Evolutionary conservation across 306 rosid species (phyloP).

Genomic region (Prunus davidiana): DNA sequence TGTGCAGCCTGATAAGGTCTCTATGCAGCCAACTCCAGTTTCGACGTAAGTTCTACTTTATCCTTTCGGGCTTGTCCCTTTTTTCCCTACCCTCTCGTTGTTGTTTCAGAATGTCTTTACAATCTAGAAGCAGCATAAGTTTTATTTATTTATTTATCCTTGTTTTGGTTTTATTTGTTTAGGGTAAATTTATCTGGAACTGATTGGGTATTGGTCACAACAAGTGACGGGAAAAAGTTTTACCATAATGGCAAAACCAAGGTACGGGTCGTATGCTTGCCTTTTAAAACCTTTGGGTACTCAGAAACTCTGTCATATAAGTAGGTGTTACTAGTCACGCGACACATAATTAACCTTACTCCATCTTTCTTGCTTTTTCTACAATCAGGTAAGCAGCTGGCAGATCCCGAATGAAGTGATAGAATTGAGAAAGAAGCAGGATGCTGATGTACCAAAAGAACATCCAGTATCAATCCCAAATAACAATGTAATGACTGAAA

Average conservation of each 20-base stretch:
- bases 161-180: conserved; percentile 16
- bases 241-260: conserved; percentile 83
- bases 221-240: conserved; percentile 84
- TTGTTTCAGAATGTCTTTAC: background rate
- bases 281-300: conserved; percentile 3
- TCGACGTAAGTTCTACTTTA: conserved; percentile 64
- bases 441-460: conserved; percentile 59
- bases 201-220: conserved; percentile 85
- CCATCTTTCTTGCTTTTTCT: conserved; percentile 17
- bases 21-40: conserved; percentile 75
- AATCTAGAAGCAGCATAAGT: background rate
- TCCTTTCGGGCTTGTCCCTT: background rate
- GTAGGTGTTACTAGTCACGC: background rate
- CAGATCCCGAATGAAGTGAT: conserved; percentile 94
- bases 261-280: conserved; percentile 39
- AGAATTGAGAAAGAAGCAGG: conserved; percentile 79
- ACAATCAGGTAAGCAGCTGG: conserved; percentile 88
- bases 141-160: conserved; percentile 4
- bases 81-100: background rate
- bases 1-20: conserved; percentile 72
- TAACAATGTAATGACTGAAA: conserved; percentile 57
- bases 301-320: background rate
- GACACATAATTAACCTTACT: background rate
- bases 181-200: conserved; percentile 83
- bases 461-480: conserved; percentile 47